Evolutionary conservation across 352 stramenopile genomes (phyloP).

Genomic region (Pythium plurisporium): DNA sequence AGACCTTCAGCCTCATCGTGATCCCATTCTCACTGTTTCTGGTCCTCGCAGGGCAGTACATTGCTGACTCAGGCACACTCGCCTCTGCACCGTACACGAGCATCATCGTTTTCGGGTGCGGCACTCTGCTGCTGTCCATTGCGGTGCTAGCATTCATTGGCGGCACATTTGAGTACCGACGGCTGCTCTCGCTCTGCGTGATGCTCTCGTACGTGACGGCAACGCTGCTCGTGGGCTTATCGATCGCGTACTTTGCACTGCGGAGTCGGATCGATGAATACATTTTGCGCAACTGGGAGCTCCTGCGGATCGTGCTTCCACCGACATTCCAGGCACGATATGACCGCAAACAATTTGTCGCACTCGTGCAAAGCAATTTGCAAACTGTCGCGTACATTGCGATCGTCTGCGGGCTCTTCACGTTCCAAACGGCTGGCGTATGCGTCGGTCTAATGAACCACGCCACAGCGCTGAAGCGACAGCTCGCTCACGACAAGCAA

Average conservation of each 20-base stretch:
- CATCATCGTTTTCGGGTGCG: conserved; percentile 59
- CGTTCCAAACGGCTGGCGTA: conserved; percentile 42
- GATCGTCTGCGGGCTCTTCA: conserved; percentile 51
- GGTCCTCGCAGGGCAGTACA: conserved; percentile 64
- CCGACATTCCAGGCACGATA: conserved; percentile 66
- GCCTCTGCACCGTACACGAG: conserved; percentile 64
- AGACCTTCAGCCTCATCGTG: conserved; percentile 66
- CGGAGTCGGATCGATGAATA: conserved; percentile 44
- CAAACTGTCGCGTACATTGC: conserved; percentile 51
- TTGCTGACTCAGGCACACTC: conserved; percentile 61
- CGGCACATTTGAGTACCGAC: conserved; percentile 71
- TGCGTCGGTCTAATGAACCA: conserved; percentile 57
- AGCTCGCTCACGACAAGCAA: conserved; percentile 50
- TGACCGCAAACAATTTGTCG: conserved; percentile 57
- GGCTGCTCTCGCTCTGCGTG: conserved; percentile 64
- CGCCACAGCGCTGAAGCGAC: conserved; percentile 46
- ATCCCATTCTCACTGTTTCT: conserved; percentile 67
- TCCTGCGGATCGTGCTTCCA: conserved; percentile 54
- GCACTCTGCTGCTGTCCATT: conserved; percentile 47
- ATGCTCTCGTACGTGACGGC: conserved; percentile 54
- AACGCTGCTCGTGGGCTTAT: conserved; percentile 39
- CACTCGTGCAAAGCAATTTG: conserved; percentile 51
- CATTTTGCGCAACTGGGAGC: conserved; percentile 53
- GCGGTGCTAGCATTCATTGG: conserved; percentile 65
- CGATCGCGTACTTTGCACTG: conserved; percentile 55